Evolutionary conservation across 768 basidiomycete genomes (phyloP).

Genomic region (Crassisporium funariophilum): DNA sequence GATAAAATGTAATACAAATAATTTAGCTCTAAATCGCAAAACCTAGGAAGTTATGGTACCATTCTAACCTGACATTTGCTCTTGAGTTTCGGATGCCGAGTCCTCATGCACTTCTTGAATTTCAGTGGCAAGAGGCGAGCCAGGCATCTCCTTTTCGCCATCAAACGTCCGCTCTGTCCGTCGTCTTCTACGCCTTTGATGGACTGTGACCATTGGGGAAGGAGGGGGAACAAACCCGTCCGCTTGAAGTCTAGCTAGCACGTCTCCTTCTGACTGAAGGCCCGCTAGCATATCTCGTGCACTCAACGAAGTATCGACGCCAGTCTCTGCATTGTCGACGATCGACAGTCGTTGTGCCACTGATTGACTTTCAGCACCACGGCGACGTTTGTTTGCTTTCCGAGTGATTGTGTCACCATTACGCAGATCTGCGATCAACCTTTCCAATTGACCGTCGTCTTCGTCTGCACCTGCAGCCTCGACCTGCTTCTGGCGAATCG

Average conservation of each 20-base stretch:
- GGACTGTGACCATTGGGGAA: conserved; percentile 50
- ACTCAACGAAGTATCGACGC: conserved; percentile 53
- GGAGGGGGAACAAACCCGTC: conserved; percentile 62
- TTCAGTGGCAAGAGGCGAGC: conserved; percentile 35
- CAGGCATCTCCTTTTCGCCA: conserved; percentile 28
- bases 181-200: conserved; percentile 41
- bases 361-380: conserved; percentile 36
- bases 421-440: conserved; percentile 68
- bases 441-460: conserved; percentile 67
- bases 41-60: too few species aligned
- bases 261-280: conserved; percentile 71
- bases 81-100: conserved; percentile 16
- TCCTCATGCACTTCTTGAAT: conserved; percentile 30
- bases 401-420: conserved; percentile 68
- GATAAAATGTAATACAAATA: too few species aligned
- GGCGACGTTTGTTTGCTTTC: conserved; percentile 52
- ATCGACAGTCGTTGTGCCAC: conserved; percentile 31
- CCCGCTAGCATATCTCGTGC: conserved; percentile 78
- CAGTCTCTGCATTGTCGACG: conserved; percentile 33
- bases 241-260: conserved; percentile 74
- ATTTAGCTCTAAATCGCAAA: too few species aligned
- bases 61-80: not conserved
- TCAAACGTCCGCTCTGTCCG: conserved; percentile 32
- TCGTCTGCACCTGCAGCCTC: conserved; percentile 45
- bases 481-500: conserved; percentile 51